Percentiles rank a stretch among this genome's conserved stretches.
phyloP scores from a whole-genome alignment of 768 basidiomycete species.

The Mycena venus region DNA sequence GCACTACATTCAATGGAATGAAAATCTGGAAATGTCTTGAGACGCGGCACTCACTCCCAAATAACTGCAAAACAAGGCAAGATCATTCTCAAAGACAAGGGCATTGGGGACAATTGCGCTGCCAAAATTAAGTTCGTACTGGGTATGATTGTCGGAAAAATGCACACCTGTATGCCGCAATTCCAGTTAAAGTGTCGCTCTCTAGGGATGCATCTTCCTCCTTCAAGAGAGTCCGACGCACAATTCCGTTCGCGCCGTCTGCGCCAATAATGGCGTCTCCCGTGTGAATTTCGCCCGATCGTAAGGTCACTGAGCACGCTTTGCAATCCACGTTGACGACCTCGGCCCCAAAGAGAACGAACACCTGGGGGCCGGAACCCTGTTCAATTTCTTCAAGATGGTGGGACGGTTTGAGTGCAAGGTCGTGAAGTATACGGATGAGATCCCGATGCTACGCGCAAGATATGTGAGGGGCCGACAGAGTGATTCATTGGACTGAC shows the following conservation, averaged over 20 bases:
- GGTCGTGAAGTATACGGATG: conserved; percentile 1
- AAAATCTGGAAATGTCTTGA: neutral
- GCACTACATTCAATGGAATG: neutral
- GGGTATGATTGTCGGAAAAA: neutral
- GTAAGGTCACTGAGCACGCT: neutral
- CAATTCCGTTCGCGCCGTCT: conserved; percentile 15
- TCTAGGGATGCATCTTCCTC: neutral
- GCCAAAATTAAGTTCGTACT: neutral
- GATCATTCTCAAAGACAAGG: neutral
- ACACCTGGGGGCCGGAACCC: neutral
- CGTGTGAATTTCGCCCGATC: neutral
- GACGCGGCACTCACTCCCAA: neutral
- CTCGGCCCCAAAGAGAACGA: conserved; percentile 4
- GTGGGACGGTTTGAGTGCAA: neutral
- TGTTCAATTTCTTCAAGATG: neutral
- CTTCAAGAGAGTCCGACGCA: neutral
- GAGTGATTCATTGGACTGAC: neutral
- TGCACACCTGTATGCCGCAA: neutral
- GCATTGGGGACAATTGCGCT: neutral
- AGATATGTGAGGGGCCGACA: neutral
- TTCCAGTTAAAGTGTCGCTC: neutral
- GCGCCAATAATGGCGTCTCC: conserved; percentile 22
- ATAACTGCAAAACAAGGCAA: neutral
- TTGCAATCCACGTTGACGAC: conserved; percentile 17
- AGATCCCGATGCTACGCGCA: conserved; percentile 15